Base-by-base conservation (phyloP, 2,329 filamentous ascomycete genomes). In the Colletotrichum sp. region DNA sequence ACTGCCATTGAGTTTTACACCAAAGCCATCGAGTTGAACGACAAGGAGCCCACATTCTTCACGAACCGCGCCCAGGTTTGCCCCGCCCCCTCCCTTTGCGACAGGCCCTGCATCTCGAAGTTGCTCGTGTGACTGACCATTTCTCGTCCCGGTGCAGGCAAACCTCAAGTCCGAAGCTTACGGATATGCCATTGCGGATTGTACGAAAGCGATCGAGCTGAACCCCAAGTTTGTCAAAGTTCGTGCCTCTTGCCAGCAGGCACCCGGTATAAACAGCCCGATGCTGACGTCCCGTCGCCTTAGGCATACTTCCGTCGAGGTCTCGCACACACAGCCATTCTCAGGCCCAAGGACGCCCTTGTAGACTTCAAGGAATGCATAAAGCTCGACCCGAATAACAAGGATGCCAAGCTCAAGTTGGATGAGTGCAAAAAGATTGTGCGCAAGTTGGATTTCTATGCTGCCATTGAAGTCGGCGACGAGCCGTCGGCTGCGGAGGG, bases 121-220 rank as follows among this genome's bases (percentile, higher is more conserved):
- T 65, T 82, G 82, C 81, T 87, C 85, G 85, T 84, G 85, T 89
- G 86, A 88, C 89, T 90, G 77, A 90, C 83, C 52, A n/a, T 28
- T 15, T 62, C 9, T 82, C 57, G 26, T 57, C 21, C 57, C 13
- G 57, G 16, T 75, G 30, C 81, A 98, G 95, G 95, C 95, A 78
- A 91, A 99, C 84, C 96, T 99, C 85, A 99, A 98, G 88, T 93
- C 96, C 52, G 97, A 99, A 86, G 93, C 96, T 24, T 99, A 96
- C 83, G 97, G 97, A 52, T 98, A 96, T 87, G 96, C 97, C 28
- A 94, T 99, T 80, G 90, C 93, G 69, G 97, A 99, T 86, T 95
- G 96, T 36, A 95, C 94, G 69, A 98, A 95, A 85, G 97, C 97
- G 18, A 93, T 99, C 82, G 95, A 98, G 83, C 88, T 99, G 75